phyloP scores from a whole-genome alignment of 2,329 filamentous ascomycete species.

The Paracoccidioides brasiliensis region DNA sequence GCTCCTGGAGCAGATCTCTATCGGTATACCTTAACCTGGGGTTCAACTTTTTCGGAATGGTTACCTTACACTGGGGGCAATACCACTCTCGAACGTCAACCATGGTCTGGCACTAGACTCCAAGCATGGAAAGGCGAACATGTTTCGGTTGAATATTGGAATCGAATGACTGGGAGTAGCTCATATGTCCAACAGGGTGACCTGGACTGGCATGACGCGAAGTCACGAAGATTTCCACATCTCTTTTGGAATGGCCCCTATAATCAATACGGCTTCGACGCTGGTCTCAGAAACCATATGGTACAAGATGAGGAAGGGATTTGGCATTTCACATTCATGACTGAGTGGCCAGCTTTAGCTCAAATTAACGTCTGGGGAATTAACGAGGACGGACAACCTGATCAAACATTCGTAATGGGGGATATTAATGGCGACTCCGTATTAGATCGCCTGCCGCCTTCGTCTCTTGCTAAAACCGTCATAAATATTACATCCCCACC shows the following conservation, averaged over 20 bases:
- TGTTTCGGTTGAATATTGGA: constrained; percentile 52
- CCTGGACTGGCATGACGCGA: constrained; percentile 26
- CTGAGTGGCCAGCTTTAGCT: constrained; percentile 49
- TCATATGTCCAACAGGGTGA: constrained; percentile 49
- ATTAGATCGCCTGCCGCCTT: constrained; percentile 49
- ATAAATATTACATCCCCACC: constrained; percentile 48
- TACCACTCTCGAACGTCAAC: constrained; percentile 33
- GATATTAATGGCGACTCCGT: constrained; percentile 49
- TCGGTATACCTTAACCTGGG: constrained; percentile 51
- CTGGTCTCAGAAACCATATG: constrained; percentile 43
- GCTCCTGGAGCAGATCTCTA: constrained; percentile 50
- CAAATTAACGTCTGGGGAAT: constrained; percentile 57
- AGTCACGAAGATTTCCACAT: constrained; percentile 45
- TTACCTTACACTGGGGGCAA: constrained; percentile 41
- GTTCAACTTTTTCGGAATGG: constrained; percentile 47
- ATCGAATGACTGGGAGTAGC: constrained; percentile 44
- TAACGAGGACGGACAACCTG: constrained; percentile 48
- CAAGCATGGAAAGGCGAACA: constrained; percentile 51
- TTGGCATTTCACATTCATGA: constrained; percentile 50
- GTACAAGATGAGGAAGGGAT: constrained; percentile 32
- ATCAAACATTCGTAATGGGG: constrained; percentile 46
- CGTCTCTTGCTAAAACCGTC: constrained; percentile 40
- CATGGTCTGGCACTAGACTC: constrained; percentile 45
- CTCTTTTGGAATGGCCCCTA: constrained; percentile 49
- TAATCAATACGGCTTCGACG: constrained; percentile 52